Conservation (phyloP, 305 asterid species). For the Ajuga reptans region DNA sequence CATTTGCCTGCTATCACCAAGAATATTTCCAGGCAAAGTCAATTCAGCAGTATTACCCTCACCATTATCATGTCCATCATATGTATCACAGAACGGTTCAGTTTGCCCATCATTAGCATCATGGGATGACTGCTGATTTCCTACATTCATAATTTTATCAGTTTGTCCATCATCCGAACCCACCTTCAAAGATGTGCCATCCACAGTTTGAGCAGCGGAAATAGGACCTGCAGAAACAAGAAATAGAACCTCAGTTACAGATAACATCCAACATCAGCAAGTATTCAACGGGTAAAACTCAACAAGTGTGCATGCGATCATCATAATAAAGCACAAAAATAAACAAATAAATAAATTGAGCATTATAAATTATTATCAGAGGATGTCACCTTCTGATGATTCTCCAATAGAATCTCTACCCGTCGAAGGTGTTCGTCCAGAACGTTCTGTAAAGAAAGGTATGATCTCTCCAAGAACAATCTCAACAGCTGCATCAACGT, state of each 20-base stretch:
- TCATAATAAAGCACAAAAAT: neutral
- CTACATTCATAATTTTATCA: slow-evolving; percentile 20
- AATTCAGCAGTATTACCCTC: slow-evolving; percentile 19
- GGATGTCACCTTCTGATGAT: slow-evolving; percentile 39
- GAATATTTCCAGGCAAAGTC: slow-evolving; percentile 15
- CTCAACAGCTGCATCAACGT: slow-evolving; percentile 64
- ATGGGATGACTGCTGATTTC: slow-evolving; percentile 20
- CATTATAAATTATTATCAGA: neutral
- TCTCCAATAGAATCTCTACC: slow-evolving; percentile 17
- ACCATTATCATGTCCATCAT: slow-evolving; percentile 23
- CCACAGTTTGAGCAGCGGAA: slow-evolving; percentile 17
- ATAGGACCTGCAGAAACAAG: slow-evolving; percentile 26
- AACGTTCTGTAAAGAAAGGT: slow-evolving; percentile 47
- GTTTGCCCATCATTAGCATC: slow-evolving; percentile 17
- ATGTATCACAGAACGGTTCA: slow-evolving; percentile 1
- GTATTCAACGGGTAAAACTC: neutral
- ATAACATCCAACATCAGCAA: neutral
- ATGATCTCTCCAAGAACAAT: slow-evolving; percentile 61
- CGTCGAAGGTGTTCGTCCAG: slow-evolving; percentile 27
- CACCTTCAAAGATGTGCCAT: slow-evolving; percentile 5
- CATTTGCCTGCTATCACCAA: slow-evolving; percentile 6
- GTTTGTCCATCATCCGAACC: slow-evolving; percentile 29
- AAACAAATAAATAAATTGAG: neutral
- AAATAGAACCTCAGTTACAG: neutral
- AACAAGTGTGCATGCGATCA: neutral